Evolutionary conservation across 2,329 filamentous ascomycete genomes (phyloP), one percentile per base, ranked within the genome.

Genomic region (Xylariaceae sp.): DNA sequence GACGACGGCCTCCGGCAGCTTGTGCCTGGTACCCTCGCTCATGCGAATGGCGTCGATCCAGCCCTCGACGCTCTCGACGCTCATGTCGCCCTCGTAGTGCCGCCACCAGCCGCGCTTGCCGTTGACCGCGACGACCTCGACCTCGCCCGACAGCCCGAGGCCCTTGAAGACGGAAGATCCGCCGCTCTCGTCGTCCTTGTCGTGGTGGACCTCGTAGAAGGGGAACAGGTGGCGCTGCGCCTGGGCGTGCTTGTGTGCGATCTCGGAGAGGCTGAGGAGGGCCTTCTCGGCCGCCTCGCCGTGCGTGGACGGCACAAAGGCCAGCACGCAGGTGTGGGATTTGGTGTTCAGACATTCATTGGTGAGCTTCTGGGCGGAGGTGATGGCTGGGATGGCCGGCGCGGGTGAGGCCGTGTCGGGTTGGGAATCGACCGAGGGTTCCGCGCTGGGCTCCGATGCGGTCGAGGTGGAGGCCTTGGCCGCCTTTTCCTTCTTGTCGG

Each of bases 1-100:
- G 19, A 81, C 53, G 27, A 85, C 50, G 2, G 68, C 72, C 38
- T 74, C 70, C 0, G 84, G 83, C 26, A 92, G 57, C 63, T 80
- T 84, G 50, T 78, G 71, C 69, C 90, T 95, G 38, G 72, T 64
- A 3, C 86, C 83, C 54, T 96, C 90, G 33, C 89, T 86, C 68
- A 98, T 72, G 23, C 87, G 80, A 42, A 96, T 87, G n/a, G 76
- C 72, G 52, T 98, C 92, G 38, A 98, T 76, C 87, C 90, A 98
- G 41, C 67, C 65, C 63, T 94, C 86, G 19, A 98, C 65, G 17
- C 70, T 73, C 34, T 72, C 66, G 16, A 68, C 53, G 35, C 72
- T 75, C 28, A 77, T 78, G 27, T 72, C 64, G 3, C 72, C 76
- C 30, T 75, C 63, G 56, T 85, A 92, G 37, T 72, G 75, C 50